These are phyloP conservation scores for Castanea sativa DNA, from an alignment of 306 rosid genomes.

Conservation along the genomic window DNA sequence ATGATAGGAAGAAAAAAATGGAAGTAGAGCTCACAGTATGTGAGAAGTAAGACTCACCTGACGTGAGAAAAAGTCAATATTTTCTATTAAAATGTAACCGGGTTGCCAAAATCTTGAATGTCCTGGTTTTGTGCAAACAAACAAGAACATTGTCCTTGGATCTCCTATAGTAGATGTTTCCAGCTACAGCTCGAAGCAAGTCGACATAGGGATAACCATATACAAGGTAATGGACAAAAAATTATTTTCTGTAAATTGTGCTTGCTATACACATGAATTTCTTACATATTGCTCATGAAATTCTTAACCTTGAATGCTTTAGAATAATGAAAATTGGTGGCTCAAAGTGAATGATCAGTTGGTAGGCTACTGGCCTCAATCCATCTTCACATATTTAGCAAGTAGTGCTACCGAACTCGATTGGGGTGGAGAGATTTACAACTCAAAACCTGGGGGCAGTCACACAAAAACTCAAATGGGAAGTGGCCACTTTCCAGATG, in stretches of 20 bases:
- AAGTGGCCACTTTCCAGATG: conserved; percentile 24
- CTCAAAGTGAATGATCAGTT: neutral
- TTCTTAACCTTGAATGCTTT: no score
- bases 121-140: conserved; percentile 27
- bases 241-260: no score
- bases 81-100: no score
- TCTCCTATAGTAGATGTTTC: conserved; percentile 1
- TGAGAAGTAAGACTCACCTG: no score
- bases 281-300: neutral
- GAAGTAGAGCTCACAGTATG: no score
- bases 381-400: neutral
- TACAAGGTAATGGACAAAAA: conserved; percentile 12
- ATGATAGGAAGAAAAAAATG: no score
- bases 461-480: conserved; percentile 35
- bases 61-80: no score
- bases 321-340: no score
- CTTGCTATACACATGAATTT: no score
- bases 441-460: neutral
- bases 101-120: conserved; percentile 29
- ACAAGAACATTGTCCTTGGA: conserved; percentile 3
- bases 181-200: conserved; percentile 4
- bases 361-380: conserved; percentile 31
- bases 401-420: neutral
- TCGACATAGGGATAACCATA: neutral
- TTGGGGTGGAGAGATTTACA: conserved; percentile 16